These are phyloP conservation scores for Rhodotorula sp. DNA, from an alignment of 1,284 basidiomycete genomes.

Conservation along the genomic window DNA sequence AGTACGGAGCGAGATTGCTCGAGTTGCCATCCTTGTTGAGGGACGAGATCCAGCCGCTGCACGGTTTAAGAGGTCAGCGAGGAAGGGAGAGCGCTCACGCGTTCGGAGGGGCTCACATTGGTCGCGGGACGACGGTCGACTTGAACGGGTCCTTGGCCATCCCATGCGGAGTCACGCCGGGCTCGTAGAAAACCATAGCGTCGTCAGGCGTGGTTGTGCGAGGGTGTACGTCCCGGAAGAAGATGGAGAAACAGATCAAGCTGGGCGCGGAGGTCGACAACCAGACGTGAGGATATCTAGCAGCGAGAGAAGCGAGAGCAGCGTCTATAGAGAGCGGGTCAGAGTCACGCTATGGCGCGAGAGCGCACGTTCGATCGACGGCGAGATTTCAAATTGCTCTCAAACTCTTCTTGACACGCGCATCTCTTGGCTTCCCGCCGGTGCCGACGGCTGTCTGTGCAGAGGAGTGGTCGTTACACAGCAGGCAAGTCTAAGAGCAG, in stretches of 20 bases:
- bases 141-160: constrained; percentile 23
- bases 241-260: too few relatives aligned
- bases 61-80: not conserved
- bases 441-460: too few relatives aligned
- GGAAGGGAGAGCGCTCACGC: not conserved
- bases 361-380: too few relatives aligned
- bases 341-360: too few relatives aligned
- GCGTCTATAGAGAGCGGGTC: too few relatives aligned
- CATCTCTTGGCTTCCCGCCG: not conserved
- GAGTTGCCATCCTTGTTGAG: constrained; percentile 5
- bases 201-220: not conserved
- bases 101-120: not conserved
- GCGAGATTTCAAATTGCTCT: not conserved
- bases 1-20: constrained; percentile 4
- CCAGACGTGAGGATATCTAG: too few relatives aligned
- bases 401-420: not conserved
- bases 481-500: too few relatives aligned
- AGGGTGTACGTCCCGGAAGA: not conserved
- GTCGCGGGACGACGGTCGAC: constrained; percentile 14
- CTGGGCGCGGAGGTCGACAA: too few relatives aligned
- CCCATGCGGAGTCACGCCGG: constrained; percentile 11
- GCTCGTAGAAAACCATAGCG: constrained; percentile 20
- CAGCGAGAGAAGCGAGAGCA: too few relatives aligned
- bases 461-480: too few relatives aligned
- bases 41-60: constrained; percentile 24